phyloP scores from a whole-genome alignment of 2,329 filamentous ascomycete species.

The Penicillium sp. region DNA sequence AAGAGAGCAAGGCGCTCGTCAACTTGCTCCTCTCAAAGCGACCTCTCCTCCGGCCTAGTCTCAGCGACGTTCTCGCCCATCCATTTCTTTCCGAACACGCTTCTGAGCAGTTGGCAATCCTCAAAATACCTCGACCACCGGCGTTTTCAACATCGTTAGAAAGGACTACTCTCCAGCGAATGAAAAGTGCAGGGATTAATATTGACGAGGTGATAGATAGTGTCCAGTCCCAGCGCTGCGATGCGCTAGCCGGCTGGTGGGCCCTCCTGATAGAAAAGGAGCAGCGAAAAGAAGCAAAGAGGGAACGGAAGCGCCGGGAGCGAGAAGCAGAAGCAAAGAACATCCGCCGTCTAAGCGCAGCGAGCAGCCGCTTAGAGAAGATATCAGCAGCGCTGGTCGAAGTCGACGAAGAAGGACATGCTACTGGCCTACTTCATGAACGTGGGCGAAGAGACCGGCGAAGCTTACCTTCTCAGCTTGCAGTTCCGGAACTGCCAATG shows the following conservation, averaged over 20 bases:
- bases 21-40: conserved; percentile 86
- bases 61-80: conserved; percentile 85
- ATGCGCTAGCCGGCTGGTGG: conserved; percentile 95
- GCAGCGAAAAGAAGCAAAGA: conserved; percentile 78
- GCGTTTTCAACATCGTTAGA: conserved; percentile 87
- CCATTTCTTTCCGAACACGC: conserved; percentile 88
- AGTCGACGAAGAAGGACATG: conserved; percentile 74
- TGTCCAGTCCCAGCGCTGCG: conserved; percentile 86
- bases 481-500: conserved; percentile 75
- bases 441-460: conserved; percentile 80
- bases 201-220: conserved; percentile 95
- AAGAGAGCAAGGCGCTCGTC: conserved; percentile 77
- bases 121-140: conserved; percentile 78
- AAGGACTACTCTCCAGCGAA: conserved; percentile 87
- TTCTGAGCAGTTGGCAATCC: conserved; percentile 83
- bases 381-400: conserved; percentile 77
- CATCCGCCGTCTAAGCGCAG: conserved; percentile 81
- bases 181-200: conserved; percentile 92
- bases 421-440: conserved; percentile 60
- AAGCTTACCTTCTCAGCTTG: conserved; percentile 67
- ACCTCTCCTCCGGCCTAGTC: conserved; percentile 77
- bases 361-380: conserved; percentile 83
- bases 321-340: conserved; percentile 80
- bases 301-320: conserved; percentile 83
- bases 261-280: conserved; percentile 92